Evolutionary conservation across 2,329 filamentous ascomycete species (phyloP).

Genomic region (Mollisiaceae sp.): DNA sequence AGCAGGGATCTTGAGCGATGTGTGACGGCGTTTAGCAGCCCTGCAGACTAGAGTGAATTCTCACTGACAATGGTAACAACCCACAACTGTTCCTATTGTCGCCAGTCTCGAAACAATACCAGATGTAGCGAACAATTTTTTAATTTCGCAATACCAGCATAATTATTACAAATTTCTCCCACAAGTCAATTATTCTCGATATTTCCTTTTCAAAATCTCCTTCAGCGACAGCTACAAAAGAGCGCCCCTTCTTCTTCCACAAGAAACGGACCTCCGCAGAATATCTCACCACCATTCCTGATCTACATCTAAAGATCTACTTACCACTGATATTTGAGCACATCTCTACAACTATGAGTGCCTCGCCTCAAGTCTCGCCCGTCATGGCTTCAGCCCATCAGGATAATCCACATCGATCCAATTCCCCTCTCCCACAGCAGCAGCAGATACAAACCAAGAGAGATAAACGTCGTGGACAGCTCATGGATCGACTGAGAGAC

Average conservation of each 20-base stretch:
- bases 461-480: slow-evolving; percentile 84
- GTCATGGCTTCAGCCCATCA: slow-evolving; percentile 34
- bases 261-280: background rate
- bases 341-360: slow-evolving; percentile 37
- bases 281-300: background rate
- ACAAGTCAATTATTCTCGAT: background rate
- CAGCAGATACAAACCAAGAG: slow-evolving; percentile 67
- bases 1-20: background rate
- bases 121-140: background rate
- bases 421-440: slow-evolving; percentile 39
- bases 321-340: background rate
- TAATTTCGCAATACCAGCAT: background rate
- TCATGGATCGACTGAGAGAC: slow-evolving; percentile 77
- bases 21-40: no score
- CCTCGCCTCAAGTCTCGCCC: slow-evolving; percentile 40
- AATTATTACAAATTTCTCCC: background rate
- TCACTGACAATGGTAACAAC: background rate
- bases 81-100: background rate
- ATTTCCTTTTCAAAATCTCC: background rate
- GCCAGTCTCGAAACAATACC: background rate
- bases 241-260: background rate
- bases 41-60: background rate
- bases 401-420: slow-evolving; percentile 39
- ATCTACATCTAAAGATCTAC: background rate
- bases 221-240: background rate